Percentiles rank a stretch among this genome's conserved stretches.
Evolutionary conservation across 441 rosid species (phyloP).

Genomic region (Jatropha podagrica): DNA sequence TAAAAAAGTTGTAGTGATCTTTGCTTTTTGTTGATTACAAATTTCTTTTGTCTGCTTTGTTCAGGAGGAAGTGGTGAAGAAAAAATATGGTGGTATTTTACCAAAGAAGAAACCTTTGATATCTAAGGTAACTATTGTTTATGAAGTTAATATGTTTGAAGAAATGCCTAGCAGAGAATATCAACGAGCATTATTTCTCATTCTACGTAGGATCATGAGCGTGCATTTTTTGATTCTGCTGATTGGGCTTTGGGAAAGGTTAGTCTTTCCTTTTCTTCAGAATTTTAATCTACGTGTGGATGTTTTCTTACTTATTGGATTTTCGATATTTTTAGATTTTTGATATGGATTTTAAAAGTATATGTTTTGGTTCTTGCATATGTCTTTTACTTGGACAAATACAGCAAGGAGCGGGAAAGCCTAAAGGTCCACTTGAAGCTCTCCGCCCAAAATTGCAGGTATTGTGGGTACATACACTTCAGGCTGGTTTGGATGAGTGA

Average conservation of each 20-base stretch:
- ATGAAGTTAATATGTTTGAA: not conserved
- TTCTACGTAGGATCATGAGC: slow-evolving; percentile 78
- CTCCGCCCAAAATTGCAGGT: slow-evolving; percentile 98
- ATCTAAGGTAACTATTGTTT: slow-evolving; percentile 57
- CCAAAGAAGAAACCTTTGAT: slow-evolving; percentile 94
- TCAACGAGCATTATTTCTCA: not conserved
- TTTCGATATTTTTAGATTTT: no score
- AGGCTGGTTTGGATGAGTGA: no score
- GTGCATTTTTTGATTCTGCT: slow-evolving; percentile 97
- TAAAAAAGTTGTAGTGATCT: no score
- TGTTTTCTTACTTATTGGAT: not conserved
- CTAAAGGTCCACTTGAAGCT: slow-evolving; percentile 95
- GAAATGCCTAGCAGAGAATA: not conserved
- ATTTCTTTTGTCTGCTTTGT: not conserved
- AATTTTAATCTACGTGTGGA: not conserved
- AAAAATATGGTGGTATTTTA: slow-evolving; percentile 82
- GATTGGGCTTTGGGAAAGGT: slow-evolving; percentile 99
- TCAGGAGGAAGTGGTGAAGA: slow-evolving; percentile 72
- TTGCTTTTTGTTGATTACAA: not conserved
- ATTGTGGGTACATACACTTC: not conserved
- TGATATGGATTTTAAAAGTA: not conserved
- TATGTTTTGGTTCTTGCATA: not conserved
- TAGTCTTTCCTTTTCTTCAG: slow-evolving; percentile 3
- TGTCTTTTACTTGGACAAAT: slow-evolving; percentile 24
- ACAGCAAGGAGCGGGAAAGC: slow-evolving; percentile 96